Percentiles rank a stretch among this genome's conserved stretches.
Conservation (phyloP, 2,329 filamentous ascomycete species). For the Periglandula ipomoeae region DNA sequence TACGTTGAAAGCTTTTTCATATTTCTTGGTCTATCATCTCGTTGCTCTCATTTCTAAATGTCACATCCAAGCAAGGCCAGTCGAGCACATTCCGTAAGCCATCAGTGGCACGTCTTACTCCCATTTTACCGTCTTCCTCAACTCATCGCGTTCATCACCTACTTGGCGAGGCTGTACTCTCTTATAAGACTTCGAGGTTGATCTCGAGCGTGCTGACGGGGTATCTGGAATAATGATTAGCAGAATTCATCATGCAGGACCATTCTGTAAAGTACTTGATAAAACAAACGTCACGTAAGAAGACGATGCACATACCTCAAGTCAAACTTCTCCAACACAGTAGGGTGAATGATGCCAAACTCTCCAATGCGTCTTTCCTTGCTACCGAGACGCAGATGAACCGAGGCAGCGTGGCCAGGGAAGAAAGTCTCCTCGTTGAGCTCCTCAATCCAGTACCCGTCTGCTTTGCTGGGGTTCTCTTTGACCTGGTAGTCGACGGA, state of each 20-base stretch:
- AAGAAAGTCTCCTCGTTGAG: constrained; percentile 89
- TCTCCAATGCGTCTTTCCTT: constrained; percentile 73
- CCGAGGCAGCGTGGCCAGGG: constrained; percentile 75
- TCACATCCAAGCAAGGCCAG: background rate
- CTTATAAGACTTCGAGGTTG: constrained; percentile 78
- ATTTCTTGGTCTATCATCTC: constrained; percentile 16
- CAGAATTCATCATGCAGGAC: too few relatives aligned
- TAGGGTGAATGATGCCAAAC: constrained; percentile 90
- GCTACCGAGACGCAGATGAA: constrained; percentile 66
- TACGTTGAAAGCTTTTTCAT: background rate
- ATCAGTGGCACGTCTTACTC: background rate
- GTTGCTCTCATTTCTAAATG: constrained; percentile 13
- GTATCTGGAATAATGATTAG: constrained; percentile 49
- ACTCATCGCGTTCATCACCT: constrained; percentile 3
- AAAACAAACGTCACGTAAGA: too few relatives aligned
- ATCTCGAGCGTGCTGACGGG: constrained; percentile 91
- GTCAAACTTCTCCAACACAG: constrained; percentile 88
- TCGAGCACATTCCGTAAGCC: background rate
- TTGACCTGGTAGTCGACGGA: constrained; percentile 43
- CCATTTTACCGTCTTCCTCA: background rate
- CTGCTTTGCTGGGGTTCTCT: constrained; percentile 46
- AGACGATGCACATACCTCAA: constrained; percentile 49
- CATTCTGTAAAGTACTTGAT: too few relatives aligned
- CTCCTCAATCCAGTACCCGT: constrained; percentile 92
- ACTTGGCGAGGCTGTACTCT: background rate